Evolutionary conservation across 228 moss, liverwort and hornwort species (phyloP), one percentile per base, ranked within the genome.

Genomic region (Sphagnum fallax): DNA sequence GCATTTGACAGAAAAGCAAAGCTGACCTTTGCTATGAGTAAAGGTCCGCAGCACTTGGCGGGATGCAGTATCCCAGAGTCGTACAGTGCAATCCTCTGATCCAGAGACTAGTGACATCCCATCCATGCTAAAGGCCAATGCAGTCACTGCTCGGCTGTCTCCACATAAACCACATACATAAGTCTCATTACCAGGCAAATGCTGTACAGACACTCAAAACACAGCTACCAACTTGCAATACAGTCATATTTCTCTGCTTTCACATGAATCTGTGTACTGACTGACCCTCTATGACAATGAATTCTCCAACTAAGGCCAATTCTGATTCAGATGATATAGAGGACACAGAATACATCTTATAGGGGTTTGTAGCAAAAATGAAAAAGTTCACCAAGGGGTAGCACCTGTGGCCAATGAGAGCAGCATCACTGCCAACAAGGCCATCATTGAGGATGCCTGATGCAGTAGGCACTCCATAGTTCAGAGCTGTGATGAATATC

Each of bases 121-220:
- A 75, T 96, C 96, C 91, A 96, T 93, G 74, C 96, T 89, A 67
- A 96, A 93, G 47, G 93, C 93, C 73, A 96, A 79, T 50, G 96
- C 88, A 75, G 96, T 91, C 47, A 96, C 91, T 70, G 96, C 93
- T 71, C 96, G 93, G 73, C 96, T 96, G 74, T 69, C 72, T 71
- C 70, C 52, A 68, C 1, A 16, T 16, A n/a, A 60, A 11, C 59
- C 59, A 60, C 12, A 60, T 60, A 11, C 15, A 11, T 14, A 14
- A 47, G 15, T 48, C 55, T 18, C 5, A 16, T 69, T 6, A 47
- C 2, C 55, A 12, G 48, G 8, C 47, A 69, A 71, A 16, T 67
- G 66, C 53, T 52, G 8, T 5, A 9, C 49, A 69, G 16, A 8
- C 52, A 4, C 4, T 5, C 0, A 13, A 61, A 0, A 5, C 48